Percentiles rank a stretch among this genome's conserved stretches.
phyloP scores from a whole-genome alignment of 2,329 filamentous ascomycete species.

The Colletotrichum caudatum region DNA sequence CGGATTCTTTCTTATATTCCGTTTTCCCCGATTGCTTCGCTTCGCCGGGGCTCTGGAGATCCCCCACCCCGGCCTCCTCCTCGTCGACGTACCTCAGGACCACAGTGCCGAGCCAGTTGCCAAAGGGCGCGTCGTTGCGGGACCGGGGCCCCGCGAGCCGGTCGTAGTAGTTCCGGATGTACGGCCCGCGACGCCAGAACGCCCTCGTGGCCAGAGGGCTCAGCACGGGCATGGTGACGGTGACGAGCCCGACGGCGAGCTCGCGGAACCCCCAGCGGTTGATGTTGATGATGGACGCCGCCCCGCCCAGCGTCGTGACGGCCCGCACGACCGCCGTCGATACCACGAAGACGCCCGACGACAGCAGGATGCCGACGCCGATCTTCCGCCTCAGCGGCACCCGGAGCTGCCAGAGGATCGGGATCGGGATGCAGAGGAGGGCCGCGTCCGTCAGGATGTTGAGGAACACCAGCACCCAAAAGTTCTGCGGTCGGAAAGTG shows the following conservation, averaged over 20 bases:
- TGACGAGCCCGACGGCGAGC: constrained; percentile 45
- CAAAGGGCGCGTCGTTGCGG: constrained; percentile 23
- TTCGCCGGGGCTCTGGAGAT: background rate
- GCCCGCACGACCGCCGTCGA: constrained; percentile 46
- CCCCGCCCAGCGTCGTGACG: constrained; percentile 41
- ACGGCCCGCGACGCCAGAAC: constrained; percentile 42
- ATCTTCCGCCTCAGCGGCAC: constrained; percentile 41
- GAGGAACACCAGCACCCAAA: constrained; percentile 44
- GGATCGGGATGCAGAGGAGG: constrained; percentile 46
- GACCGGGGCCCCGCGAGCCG: background rate
- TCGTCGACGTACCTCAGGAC: constrained; percentile 35
- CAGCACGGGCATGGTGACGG: constrained; percentile 43
- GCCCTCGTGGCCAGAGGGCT: constrained; percentile 38
- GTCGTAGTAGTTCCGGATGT: constrained; percentile 33
- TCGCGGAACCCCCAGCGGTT: constrained; percentile 43
- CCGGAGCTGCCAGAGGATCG: constrained; percentile 45
- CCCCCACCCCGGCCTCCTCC: background rate
- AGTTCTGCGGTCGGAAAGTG: constrained; percentile 44
- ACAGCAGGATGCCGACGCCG: constrained; percentile 44
- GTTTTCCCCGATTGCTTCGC: constrained; percentile 13
- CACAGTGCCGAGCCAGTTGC: constrained; percentile 28
- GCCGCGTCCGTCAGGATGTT: constrained; percentile 46
- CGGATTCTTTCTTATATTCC: background rate
- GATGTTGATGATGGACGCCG: constrained; percentile 46
- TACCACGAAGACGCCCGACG: constrained; percentile 47